phyloP scores from a whole-genome alignment of 2,329 filamentous ascomycete species.

The Fusarium nanum region DNA sequence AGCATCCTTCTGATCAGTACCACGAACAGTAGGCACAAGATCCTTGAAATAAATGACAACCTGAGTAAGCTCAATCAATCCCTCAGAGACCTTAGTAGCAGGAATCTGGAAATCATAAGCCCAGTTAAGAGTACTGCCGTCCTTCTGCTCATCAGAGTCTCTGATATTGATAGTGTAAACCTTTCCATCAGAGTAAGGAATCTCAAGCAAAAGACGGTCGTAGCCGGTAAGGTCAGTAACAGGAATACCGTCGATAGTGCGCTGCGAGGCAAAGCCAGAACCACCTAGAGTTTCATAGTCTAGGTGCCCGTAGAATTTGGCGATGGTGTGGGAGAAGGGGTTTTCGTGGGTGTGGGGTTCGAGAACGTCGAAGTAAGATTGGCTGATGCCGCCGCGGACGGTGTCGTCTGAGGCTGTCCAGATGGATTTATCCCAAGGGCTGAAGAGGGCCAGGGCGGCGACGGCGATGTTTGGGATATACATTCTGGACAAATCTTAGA shows the following conservation, averaged over 20 bases:
- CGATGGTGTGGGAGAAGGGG: neutral
- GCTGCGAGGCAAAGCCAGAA: neutral
- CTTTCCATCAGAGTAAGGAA: neutral
- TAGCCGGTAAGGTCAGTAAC: neutral
- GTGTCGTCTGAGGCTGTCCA: conserved; percentile 2
- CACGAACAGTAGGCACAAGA: neutral
- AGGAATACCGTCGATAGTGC: neutral
- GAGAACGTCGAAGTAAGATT: neutral
- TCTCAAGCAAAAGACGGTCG: neutral
- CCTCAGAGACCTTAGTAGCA: neutral
- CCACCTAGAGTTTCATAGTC: neutral
- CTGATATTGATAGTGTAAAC: neutral
- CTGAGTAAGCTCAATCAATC: neutral
- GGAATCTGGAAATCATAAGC: neutral
- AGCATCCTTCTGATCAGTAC: neutral
- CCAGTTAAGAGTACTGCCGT: neutral
- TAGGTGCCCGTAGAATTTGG: neutral
- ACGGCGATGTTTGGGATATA: neutral
- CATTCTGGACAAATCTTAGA: neutral
- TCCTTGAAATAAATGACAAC: neutral
- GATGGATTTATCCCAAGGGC: neutral
- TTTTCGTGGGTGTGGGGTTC: neutral
- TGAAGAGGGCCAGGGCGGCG: neutral
- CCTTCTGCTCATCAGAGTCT: neutral
- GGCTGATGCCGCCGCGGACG: neutral